Base-by-base conservation (phyloP, 441 rosid genomes). In the Hura crepitans region DNA sequence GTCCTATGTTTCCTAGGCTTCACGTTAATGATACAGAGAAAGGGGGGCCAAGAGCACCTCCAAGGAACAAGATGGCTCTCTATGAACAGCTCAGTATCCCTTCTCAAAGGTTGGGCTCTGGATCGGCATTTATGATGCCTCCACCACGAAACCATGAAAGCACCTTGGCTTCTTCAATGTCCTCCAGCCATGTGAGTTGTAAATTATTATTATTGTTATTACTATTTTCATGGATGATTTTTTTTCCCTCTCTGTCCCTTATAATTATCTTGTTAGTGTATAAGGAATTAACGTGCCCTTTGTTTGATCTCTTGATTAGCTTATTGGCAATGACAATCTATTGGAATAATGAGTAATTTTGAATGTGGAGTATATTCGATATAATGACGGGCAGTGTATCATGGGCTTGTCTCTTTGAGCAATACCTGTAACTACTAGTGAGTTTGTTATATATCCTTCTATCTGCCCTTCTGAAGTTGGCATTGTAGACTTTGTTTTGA, bases 1-100 rank as follows among this genome's bases (percentile, higher is more conserved):
- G 85, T 57, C 98, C 97, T 6, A 83, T 91, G 92, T 94, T 94
- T 75, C 98, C 96, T 8, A 72, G 97, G 68, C 88, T 94, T 75
- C 96, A 87, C 69, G 92, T 91, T 68, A 88, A 90, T 53, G 98
- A 92, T 84, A 74, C 96, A 50, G 97, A 86, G 54, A 87, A 86
- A 80, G 92, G 96, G 78, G 96, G 98, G 50, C 96, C 91, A 50
- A 89, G 92, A 75, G 97, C 93, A 45, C 97, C 98, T 72, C 96
- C 98, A 25, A 86, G 97, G 81, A 94, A 91, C 81, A 91, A 94
- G 85, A 94, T 94, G 98, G 98, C 98, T 66, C 89, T 88, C 20
- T 90, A 90, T 78, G 98, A 94, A 73, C 98, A 91, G 57, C 89
- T 94, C 56, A 83, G 90, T 72, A 78, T 88, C 30, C 96, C 97